Percentiles rank a stretch among this genome's conserved stretches.
Evolutionary conservation across 345 rosid species (phyloP).

Genomic region (Eucalyptus sp.): DNA sequence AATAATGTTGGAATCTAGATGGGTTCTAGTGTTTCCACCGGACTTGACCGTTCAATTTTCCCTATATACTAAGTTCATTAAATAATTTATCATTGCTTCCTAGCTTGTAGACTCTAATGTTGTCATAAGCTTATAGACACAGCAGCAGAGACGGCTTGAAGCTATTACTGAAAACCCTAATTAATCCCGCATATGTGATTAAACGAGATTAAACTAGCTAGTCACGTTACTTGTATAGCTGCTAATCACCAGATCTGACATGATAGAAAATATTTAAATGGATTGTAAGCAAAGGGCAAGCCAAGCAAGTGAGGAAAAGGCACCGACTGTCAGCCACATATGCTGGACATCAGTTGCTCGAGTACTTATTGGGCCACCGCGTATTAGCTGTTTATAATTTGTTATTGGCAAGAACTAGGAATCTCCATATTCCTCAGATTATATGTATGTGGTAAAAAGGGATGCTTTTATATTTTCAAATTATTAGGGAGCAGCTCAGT

Average conservation of each 20-base stretch:
- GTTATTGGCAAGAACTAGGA: not conserved
- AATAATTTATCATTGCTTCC: not conserved
- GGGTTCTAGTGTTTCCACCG: not conserved
- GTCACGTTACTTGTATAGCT: not conserved
- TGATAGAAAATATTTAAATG: not conserved
- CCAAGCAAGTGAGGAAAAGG: not conserved
- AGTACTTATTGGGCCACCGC: not conserved
- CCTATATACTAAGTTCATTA: not conserved
- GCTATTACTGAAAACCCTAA: not conserved
- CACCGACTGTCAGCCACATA: not conserved
- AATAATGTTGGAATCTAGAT: not conserved
- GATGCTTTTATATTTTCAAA: not conserved
- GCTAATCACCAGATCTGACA: not conserved
- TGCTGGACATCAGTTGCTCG: not conserved
- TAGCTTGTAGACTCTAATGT: not conserved
- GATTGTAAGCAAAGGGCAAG: not conserved
- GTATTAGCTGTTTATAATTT: not conserved
- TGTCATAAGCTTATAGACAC: not conserved
- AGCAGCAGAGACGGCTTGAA: not conserved
- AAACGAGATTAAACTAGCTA: not conserved
- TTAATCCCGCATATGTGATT: not conserved
- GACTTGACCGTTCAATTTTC: not conserved
- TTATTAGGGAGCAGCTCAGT: not conserved
- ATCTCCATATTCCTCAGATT: not conserved
- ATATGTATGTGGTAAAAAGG: not conserved